Base-by-base conservation (phyloP, 352 stramenopile species). In the Globisporangium paroecandrum region DNA sequence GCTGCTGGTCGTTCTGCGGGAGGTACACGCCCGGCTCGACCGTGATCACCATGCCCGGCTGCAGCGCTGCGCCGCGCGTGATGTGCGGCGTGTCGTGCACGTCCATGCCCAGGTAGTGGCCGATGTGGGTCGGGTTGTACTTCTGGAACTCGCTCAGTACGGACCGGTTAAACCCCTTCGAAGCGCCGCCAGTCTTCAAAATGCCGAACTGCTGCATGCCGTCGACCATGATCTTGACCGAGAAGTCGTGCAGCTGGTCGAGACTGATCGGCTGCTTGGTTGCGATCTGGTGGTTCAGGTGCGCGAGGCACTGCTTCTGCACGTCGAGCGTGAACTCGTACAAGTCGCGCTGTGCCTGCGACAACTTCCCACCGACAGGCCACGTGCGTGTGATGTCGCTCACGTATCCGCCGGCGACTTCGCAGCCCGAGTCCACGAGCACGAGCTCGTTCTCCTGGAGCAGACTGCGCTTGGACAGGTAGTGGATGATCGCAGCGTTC, bases 121-220 rank as follows among this genome's bases (percentile, higher is more conserved):
- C 84, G 29, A 95, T 87, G 57, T 95, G 85, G n/a, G 87, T 95
- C 55, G 87, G 87, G 64, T 95, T 95, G 70, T 95, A 95, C 69
- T 82, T 85, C 27, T 91, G 83, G 66, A 93, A 89, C 65, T 90
- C 79, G 15, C 66, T 71, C 54, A 87, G 69, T 7, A 78, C 71
- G 15, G 75, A 68, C 34, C 72, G 76, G 59, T 80, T 77, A 49
- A 65, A 63, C 15, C 72, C 41, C 1, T 27, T 55, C 2, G 53
- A 20, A 18, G 56, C 67, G 58, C 70, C 64, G 56, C 29, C 32
- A 20, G 20, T 13, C 54, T 76, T 83, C 22, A 95, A 61, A 47
- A 95, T 85, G 4, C 79, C 81, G n/a, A 90, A 74, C 13, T 80
- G 72, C 57, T 85, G 70, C 74, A 95, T 81, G 2, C 76, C 76